A percentile compares a stretch with the other conserved stretches of the same genome.
Conservation (phyloP, 495 filamentous ascomycete genomes). For the Bacidia gigantensis region DNA sequence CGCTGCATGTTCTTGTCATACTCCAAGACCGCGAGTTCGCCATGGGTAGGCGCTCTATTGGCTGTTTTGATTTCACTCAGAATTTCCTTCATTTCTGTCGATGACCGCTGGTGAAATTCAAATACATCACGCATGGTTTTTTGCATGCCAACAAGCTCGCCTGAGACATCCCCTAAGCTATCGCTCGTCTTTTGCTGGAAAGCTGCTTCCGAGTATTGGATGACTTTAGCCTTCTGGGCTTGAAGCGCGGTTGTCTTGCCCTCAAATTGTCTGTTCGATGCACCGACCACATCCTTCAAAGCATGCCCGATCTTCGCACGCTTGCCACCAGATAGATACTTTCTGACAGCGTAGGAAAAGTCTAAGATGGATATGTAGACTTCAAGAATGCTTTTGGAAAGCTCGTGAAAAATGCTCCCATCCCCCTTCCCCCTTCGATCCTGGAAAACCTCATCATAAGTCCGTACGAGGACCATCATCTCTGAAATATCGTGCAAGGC, state of each 20-base stretch:
- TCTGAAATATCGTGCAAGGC: slow-evolving; percentile 9
- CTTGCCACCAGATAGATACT: slow-evolving; percentile 7
- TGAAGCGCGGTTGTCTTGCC: slow-evolving; percentile 2
- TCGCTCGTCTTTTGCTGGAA: slow-evolving; percentile 1
- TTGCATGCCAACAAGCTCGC: neutral
- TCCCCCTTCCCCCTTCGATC: neutral
- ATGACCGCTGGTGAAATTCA: slow-evolving; percentile 3
- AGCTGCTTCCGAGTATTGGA: neutral
- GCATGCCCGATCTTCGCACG: slow-evolving; percentile 9
- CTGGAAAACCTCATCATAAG: slow-evolving; percentile 10
- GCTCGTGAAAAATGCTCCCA: slow-evolving; percentile 9
- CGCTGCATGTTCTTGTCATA: neutral
- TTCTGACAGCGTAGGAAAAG: slow-evolving; percentile 8
- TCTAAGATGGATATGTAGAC: slow-evolving; percentile 6
- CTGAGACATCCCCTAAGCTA: neutral
- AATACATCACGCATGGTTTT: neutral
- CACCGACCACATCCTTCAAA: slow-evolving; percentile 6
- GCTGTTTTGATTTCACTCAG: neutral
- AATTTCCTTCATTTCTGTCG: slow-evolving; percentile 1
- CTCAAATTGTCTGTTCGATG: neutral
- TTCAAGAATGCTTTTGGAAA: slow-evolving; percentile 6
- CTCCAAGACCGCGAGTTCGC: neutral
- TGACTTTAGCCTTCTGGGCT: slow-evolving; percentile 1
- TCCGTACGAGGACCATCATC: slow-evolving; percentile 10
- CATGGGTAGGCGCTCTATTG: neutral